A percentile compares a stretch with the other conserved stretches of the same genome.
Evolutionary conservation across 192 early-diverging fungal genomes (phyloP).

Genomic region (Coemansia aciculifera): DNA sequence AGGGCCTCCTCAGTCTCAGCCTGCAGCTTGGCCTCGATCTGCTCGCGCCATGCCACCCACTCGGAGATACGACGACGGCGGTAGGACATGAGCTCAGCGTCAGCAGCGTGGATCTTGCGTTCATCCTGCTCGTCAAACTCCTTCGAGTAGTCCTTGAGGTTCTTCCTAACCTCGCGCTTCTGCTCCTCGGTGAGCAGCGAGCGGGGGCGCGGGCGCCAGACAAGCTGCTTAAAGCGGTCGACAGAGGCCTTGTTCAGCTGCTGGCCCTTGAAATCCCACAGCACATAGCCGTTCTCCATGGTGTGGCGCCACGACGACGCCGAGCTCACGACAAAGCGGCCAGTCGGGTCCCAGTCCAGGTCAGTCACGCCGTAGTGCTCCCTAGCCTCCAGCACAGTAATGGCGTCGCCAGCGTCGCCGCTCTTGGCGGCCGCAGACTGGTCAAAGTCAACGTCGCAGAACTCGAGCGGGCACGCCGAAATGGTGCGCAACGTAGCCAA

Average conservation of each 20-base stretch:
- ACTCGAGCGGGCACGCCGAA: slow-evolving; percentile 82
- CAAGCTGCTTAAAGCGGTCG: slow-evolving; percentile 87
- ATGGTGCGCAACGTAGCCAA: slow-evolving; percentile 79
- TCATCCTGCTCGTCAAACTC: slow-evolving; percentile 91
- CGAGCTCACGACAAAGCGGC: slow-evolving; percentile 86
- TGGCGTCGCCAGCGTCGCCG: slow-evolving; percentile 59
- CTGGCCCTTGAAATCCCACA: slow-evolving; percentile 92
- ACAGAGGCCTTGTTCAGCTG: slow-evolving; percentile 70
- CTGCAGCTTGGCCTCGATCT: slow-evolving; percentile 57
- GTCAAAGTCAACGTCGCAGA: slow-evolving; percentile 89
- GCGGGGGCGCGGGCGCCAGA: slow-evolving; percentile 93
- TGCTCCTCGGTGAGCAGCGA: slow-evolving; percentile 75
- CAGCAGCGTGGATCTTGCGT: slow-evolving; percentile 65
- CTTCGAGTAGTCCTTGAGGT: slow-evolving; percentile 83
- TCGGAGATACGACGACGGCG: slow-evolving; percentile 75
- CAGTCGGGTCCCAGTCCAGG: slow-evolving; percentile 98
- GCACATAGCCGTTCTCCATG: slow-evolving; percentile 84
- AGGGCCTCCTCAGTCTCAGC: slow-evolving; percentile 58
- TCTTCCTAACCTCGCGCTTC: slow-evolving; percentile 88
- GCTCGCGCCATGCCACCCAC: slow-evolving; percentile 81
- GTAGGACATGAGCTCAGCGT: slow-evolving; percentile 73
- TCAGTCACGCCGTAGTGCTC: slow-evolving; percentile 97
- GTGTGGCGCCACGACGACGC: slow-evolving; percentile 85
- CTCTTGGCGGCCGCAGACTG: slow-evolving; percentile 51
- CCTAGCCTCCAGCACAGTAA: slow-evolving; percentile 67